Evolutionary conservation across 2,329 filamentous ascomycete species (phyloP).

Genomic region (Rhynchosporium graminicola): DNA sequence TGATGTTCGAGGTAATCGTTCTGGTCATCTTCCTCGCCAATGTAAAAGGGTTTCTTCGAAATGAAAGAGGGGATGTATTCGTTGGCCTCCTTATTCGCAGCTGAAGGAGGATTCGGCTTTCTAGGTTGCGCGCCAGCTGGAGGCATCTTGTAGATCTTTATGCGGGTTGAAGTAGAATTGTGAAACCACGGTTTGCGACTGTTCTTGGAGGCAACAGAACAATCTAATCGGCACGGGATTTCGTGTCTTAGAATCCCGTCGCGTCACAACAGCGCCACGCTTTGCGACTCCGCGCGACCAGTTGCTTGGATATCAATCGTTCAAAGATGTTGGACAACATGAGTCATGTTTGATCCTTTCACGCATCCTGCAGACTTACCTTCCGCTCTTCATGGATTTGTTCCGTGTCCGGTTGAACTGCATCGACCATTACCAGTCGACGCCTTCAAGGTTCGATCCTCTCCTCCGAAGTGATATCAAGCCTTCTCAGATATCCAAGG

Average conservation of each 20-base stretch:
- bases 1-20: constrained; percentile 97
- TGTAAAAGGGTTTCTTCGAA: constrained; percentile 96
- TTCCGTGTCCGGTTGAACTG: constrained; percentile 94
- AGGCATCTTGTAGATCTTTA: constrained; percentile 42
- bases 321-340: constrained; percentile 13
- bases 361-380: constrained; percentile 15
- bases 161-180: background rate
- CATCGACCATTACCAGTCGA: constrained; percentile 89
- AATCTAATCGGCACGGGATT: constrained; percentile 16
- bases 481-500: constrained; percentile 58
- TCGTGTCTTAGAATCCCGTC: constrained; percentile 8
- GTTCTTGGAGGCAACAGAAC: constrained; percentile 10
- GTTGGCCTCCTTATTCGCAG: constrained; percentile 82
- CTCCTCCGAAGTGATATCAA: constrained; percentile 67
- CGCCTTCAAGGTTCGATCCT: constrained; percentile 79
- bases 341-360: constrained; percentile 5
- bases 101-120: constrained; percentile 41
- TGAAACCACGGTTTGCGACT: background rate
- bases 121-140: constrained; percentile 40
- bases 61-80: constrained; percentile 99
- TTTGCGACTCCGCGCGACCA: background rate
- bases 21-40: constrained; percentile 73
- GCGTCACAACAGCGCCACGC: constrained; percentile 7
- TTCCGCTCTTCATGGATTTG: constrained; percentile 56
- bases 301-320: background rate